A percentile compares a stretch with the other conserved stretches of the same genome.
These are phyloP conservation scores for Coprinopsis cinerea DNA, from an alignment of 768 basidiomycete genomes.

Conservation along the genomic window DNA sequence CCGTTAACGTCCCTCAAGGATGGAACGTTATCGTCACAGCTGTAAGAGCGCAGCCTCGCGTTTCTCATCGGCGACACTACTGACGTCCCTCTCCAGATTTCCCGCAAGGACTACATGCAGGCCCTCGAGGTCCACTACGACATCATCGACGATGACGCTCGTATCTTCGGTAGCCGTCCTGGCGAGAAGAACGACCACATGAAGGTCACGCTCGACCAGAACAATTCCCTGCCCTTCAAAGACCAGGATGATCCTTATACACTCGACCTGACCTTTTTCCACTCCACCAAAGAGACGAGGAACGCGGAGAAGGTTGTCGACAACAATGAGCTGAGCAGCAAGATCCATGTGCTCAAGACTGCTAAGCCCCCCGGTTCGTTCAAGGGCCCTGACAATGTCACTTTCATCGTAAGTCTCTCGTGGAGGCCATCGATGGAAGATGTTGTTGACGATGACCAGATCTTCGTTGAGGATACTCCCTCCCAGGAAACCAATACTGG, in stretches of 20 bases:
- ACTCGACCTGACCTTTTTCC: background rate
- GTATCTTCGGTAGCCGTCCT: background rate
- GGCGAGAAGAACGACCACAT: background rate
- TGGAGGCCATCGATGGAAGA: background rate
- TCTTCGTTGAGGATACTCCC: background rate
- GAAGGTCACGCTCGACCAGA: background rate
- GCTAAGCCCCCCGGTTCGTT: background rate
- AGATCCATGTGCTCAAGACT: slow-evolving; percentile 1
- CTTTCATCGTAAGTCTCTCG: background rate
- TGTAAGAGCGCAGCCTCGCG: background rate
- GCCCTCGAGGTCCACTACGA: background rate
- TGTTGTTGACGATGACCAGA: background rate
- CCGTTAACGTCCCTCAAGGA: background rate
- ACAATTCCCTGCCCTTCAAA: background rate
- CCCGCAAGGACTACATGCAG: background rate
- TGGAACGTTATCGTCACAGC: background rate
- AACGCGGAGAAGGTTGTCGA: background rate
- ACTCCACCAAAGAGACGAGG: background rate
- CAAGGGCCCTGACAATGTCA: background rate
- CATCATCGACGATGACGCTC: background rate
- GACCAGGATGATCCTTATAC: background rate
- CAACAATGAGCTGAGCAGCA: background rate
- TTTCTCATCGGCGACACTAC: background rate
- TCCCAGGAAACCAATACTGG: slow-evolving; percentile 3
- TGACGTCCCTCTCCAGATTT: background rate